Evolutionary conservation across 2,329 filamentous ascomycete genomes (phyloP).

Genomic region (Chlorencoelia australis): DNA sequence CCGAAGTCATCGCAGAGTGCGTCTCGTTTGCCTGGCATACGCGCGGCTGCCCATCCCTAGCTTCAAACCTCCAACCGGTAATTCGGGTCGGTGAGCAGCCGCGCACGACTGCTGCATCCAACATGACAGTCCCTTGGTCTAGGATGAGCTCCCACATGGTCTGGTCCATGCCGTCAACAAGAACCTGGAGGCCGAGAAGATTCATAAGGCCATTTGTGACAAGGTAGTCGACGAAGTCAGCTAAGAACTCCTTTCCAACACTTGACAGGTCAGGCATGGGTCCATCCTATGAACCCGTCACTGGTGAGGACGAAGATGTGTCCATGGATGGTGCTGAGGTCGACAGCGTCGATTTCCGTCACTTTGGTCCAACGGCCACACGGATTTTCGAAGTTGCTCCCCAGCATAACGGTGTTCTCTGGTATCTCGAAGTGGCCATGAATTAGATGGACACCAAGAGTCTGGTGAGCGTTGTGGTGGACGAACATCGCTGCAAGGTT

Average conservation of each 20-base stretch:
- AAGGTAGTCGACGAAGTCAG: neutral
- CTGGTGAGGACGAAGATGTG: slow-evolving; percentile 10
- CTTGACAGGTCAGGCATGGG: slow-evolving; percentile 10
- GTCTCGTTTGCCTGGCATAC: neutral
- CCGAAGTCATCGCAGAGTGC: neutral
- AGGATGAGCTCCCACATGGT: neutral
- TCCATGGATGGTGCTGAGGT: slow-evolving; percentile 14
- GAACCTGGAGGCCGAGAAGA: slow-evolving; percentile 1
- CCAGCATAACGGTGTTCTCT: slow-evolving; percentile 17
- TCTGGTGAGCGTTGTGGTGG: slow-evolving; percentile 12
- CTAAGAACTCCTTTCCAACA: slow-evolving; percentile 6
- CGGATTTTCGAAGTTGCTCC: slow-evolving; percentile 16
- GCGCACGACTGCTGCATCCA: neutral
- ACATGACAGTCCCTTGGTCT: neutral
- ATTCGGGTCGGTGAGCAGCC: neutral
- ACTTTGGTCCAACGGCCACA: slow-evolving; percentile 15
- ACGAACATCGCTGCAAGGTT: slow-evolving; percentile 11
- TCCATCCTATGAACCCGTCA: slow-evolving; percentile 9
- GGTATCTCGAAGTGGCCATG: slow-evolving; percentile 20
- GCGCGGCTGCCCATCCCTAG: neutral
- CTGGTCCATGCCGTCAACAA: neutral
- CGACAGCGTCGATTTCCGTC: slow-evolving; percentile 12
- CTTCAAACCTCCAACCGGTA: neutral
- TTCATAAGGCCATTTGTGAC: neutral
- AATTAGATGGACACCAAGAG: slow-evolving; percentile 16